Base-by-base conservation (phyloP, 352 stramenopile species). In the Globisporangium heterothallicum region DNA sequence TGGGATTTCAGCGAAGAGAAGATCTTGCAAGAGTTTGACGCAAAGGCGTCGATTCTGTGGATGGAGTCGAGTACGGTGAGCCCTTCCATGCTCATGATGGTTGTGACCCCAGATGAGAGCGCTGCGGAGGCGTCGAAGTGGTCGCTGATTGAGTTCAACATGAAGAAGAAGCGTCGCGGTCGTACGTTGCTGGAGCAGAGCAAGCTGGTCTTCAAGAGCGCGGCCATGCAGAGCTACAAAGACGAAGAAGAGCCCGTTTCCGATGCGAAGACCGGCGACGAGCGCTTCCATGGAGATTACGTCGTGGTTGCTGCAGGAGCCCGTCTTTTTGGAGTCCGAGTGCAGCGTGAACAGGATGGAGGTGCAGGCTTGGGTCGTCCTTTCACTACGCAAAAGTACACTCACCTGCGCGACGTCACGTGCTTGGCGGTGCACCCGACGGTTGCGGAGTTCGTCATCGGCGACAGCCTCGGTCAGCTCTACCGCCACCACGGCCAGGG, bases 1-100 rank as follows among this genome's bases (percentile, higher is more conserved):
- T 94, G 80, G 80, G 83, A 94, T 61, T 84, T 90, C 46, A 68
- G 75, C 18, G 73, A 88, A 13, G 78, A 88, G 50, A 87, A 83
- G 52, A 53, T 74, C 34, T 42, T 89, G 26, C 59, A 86, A 32
- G 65, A 81, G 56, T 61, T 84, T 48, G 60, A 79, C 36, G 64
- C 61, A 19, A 70, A 72, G 32, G 64, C 55, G 18, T 64, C 66
- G 2, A 63, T 89, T 14, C 53, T 86, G 10, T 94, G 83, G 83
- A 86, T 94, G 72, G 72, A 65, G 10, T 73, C 72, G 6, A 90
- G 78, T 41, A 51, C 52, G 4, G 65, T 64, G 1, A 72, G 72
- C 24, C 76, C 78, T 13, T 88, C 78, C 22, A 72, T 81, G 48
- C 50, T 94, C 34, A 49, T 88, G 42, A 56, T 90, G 1, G 73